These are phyloP conservation scores for Rhizopogon sp. DNA, from an alignment of 768 basidiomycete genomes.

Conservation along the genomic window DNA sequence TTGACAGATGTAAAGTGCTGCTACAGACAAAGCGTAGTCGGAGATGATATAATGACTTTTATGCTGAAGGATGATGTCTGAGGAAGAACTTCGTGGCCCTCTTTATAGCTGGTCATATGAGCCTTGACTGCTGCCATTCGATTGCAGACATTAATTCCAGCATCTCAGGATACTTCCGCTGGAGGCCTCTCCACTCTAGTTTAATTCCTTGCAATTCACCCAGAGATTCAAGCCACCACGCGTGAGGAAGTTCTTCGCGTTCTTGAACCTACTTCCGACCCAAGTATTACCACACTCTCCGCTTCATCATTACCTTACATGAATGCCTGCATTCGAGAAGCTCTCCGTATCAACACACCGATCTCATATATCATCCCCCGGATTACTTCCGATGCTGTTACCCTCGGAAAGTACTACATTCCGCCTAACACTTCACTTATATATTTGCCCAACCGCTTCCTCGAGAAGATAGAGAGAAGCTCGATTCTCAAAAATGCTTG, in stretches of 20 bases:
- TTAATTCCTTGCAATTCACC: slow-evolving; percentile 33
- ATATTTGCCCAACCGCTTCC: slow-evolving; percentile 29
- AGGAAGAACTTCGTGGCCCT: slow-evolving; percentile 31
- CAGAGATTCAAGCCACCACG: slow-evolving; percentile 29
- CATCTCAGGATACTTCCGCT: slow-evolving; percentile 31
- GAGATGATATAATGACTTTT: slow-evolving; percentile 31
- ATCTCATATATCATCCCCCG: slow-evolving; percentile 21
- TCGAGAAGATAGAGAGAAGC: slow-evolving; percentile 3
- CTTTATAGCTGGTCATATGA: slow-evolving; percentile 37
- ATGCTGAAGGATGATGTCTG: slow-evolving; percentile 30
- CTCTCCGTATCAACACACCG: slow-evolving; percentile 31
- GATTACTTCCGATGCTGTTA: not conserved
- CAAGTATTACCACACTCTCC: slow-evolving; percentile 23
- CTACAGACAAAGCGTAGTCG: slow-evolving; percentile 24
- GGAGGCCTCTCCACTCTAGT: slow-evolving; percentile 32
- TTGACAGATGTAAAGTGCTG: slow-evolving; percentile 21
- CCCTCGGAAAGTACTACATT: slow-evolving; percentile 26
- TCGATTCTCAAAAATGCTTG: slow-evolving; percentile 8
- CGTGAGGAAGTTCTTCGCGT: slow-evolving; percentile 32
- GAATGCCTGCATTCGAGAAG: slow-evolving; percentile 35
- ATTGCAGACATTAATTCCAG: not conserved
- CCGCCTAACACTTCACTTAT: slow-evolving; percentile 26
- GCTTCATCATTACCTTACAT: slow-evolving; percentile 22
- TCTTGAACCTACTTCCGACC: slow-evolving; percentile 24
- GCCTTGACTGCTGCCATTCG: not conserved